Conservation (phyloP, 305 asterid genomes). For the Solanum hybrid region DNA sequence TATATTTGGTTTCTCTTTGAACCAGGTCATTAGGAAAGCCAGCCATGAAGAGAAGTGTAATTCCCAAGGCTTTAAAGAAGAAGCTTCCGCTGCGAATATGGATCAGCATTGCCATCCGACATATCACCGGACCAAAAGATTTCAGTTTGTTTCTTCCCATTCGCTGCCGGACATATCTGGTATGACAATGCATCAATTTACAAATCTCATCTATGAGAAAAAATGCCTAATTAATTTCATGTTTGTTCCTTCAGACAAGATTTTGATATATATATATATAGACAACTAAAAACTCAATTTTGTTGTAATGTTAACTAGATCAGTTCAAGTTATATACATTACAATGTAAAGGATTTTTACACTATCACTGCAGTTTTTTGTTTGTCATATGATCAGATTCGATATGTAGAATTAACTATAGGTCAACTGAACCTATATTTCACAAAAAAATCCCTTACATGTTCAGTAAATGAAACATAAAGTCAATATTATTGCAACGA, state of each 20-base stretch:
- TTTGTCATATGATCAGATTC: not conserved
- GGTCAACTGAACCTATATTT: not conserved
- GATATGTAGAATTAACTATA: not conserved
- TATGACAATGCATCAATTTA: not conserved
- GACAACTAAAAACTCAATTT: not conserved
- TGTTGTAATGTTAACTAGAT: not conserved
- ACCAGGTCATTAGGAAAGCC: slow-evolving; percentile 18
- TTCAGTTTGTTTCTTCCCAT: slow-evolving; percentile 28
- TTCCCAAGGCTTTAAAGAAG: slow-evolving; percentile 22
- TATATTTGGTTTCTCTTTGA: slow-evolving; percentile 21
- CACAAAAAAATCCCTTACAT: not conserved
- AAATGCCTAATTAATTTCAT: not conserved
- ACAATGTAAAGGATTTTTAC: not conserved
- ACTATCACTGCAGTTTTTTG: not conserved
- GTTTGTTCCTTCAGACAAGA: not conserved
- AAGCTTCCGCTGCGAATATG: slow-evolving; percentile 20
- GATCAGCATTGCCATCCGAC: slow-evolving; percentile 20
- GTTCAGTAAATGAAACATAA: not conserved
- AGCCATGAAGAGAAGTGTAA: slow-evolving; percentile 26
- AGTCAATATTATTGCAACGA: not conserved
- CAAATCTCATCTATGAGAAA: not conserved
- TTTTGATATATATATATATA: not conserved
- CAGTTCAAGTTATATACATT: not conserved
- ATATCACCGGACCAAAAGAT: slow-evolving; percentile 20
- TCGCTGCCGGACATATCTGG: slow-evolving; percentile 22